Conservation (phyloP, 352 stramenopile species). For the Pythium myriotylum region DNA sequence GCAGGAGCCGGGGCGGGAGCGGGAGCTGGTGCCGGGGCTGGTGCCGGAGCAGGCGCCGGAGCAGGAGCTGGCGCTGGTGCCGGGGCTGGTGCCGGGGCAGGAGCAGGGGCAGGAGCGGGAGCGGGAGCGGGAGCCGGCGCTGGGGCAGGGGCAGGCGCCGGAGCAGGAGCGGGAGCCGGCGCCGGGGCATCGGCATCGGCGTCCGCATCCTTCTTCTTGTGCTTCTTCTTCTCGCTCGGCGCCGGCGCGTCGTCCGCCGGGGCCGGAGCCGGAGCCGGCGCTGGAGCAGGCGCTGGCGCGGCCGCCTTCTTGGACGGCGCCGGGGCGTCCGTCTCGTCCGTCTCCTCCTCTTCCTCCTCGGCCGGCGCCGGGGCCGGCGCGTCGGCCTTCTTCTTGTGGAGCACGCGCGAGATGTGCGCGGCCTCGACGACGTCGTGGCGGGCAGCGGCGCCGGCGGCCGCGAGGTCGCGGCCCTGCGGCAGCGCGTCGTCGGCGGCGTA, state of each 20-base stretch:
- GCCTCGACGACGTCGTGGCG: slow-evolving; percentile 2
- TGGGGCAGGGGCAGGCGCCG: slow-evolving; percentile 9
- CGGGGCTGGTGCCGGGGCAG: slow-evolving; percentile 7
- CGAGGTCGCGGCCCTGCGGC: slow-evolving; percentile 12
- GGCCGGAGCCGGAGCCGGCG: too few relatives aligned
- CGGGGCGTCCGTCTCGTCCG: slow-evolving; percentile 1
- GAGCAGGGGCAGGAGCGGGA: slow-evolving; percentile 10
- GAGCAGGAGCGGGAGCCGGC: neutral
- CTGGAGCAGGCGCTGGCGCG: slow-evolving; percentile 3
- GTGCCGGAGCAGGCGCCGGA: slow-evolving; percentile 17
- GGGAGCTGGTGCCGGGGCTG: slow-evolving; percentile 13
- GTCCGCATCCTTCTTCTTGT: too few relatives aligned
- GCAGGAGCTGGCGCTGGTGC: slow-evolving; percentile 12
- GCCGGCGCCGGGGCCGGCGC: neutral
- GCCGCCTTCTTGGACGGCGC: slow-evolving; percentile 8
- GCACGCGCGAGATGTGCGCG: slow-evolving; percentile 20
- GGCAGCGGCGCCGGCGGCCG: neutral
- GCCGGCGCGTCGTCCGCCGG: slow-evolving; percentile 1
- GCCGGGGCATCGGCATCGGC: neutral
- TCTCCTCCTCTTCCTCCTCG: slow-evolving; percentile 15
- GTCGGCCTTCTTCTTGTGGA: slow-evolving; percentile 19
- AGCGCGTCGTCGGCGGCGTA: slow-evolving; percentile 32
- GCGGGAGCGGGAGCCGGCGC: slow-evolving; percentile 20
- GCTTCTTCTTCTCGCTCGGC: neutral
- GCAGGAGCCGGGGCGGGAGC: slow-evolving; percentile 13